phyloP scores from a whole-genome alignment of 2,329 filamentous ascomycete species.

The Talaromyces marneffei region DNA sequence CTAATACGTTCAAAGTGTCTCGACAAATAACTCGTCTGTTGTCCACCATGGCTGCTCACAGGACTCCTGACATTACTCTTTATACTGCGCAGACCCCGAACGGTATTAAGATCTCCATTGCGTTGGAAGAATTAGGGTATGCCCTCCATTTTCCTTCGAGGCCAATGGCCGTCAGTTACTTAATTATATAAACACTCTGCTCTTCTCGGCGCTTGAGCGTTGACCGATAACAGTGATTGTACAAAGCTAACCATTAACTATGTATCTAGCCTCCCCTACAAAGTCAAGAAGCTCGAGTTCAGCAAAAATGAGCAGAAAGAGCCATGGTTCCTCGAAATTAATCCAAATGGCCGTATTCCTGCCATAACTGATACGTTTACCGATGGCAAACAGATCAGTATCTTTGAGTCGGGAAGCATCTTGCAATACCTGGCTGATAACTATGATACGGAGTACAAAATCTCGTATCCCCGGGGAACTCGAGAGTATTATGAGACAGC shows the following conservation, averaged over 20 bases:
- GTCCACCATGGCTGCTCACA: constrained; percentile 22
- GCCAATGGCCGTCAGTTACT: neutral
- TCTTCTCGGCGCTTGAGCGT: neutral
- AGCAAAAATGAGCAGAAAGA: constrained; percentile 73
- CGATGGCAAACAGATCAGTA: constrained; percentile 64
- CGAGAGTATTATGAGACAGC: constrained; percentile 73
- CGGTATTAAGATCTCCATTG: constrained; percentile 82
- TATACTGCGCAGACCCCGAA: constrained; percentile 83
- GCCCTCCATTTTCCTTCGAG: neutral
- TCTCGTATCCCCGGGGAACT: constrained; percentile 67
- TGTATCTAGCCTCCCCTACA: constrained; percentile 61
- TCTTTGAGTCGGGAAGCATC: constrained; percentile 62
- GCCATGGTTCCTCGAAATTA: constrained; percentile 81
- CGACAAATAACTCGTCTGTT: constrained; percentile 15
- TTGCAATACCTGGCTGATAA: constrained; percentile 61
- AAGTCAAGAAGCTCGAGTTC: constrained; percentile 66
- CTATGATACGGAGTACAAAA: constrained; percentile 76
- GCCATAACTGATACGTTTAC: constrained; percentile 73
- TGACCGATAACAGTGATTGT: neutral
- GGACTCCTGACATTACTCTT: constrained; percentile 61
- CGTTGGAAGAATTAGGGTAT: constrained; percentile 72
- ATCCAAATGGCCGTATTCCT: constrained; percentile 88
- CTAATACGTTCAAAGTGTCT: constrained; percentile 1
- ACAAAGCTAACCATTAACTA: constrained; percentile 19
- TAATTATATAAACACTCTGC: neutral